Conservation (phyloP, 2,329 filamentous ascomycete genomes). For the Aspergillus arachidicola region DNA sequence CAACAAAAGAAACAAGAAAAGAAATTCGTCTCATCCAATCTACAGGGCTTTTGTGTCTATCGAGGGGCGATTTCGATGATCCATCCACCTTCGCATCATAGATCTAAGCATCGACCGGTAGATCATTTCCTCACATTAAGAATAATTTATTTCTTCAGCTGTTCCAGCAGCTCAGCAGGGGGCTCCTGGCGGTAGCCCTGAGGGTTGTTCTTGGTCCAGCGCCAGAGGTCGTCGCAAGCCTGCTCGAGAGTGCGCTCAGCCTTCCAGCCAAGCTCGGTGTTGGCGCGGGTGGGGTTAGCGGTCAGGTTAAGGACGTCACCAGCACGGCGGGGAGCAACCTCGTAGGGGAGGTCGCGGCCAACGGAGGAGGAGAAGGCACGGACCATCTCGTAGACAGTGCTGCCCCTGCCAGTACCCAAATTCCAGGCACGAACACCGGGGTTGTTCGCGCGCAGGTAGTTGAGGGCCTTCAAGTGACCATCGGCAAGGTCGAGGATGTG, state of each 20-base stretch:
- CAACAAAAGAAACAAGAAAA: slow-evolving; percentile 22
- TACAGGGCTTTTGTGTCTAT: slow-evolving; percentile 18
- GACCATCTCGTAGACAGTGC: slow-evolving; percentile 97
- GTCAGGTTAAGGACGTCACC: slow-evolving; percentile 96
- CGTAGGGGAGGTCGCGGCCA: slow-evolving; percentile 81
- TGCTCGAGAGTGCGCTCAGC: slow-evolving; percentile 88
- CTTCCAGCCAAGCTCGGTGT: slow-evolving; percentile 89
- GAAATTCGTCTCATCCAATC: slow-evolving; percentile 41
- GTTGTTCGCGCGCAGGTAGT: slow-evolving; percentile 54
- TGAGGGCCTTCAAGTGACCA: slow-evolving; percentile 69
- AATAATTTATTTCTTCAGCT: slow-evolving; percentile 40
- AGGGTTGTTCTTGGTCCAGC: slow-evolving; percentile 96
- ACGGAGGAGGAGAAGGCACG: slow-evolving; percentile 88
- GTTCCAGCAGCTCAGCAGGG: slow-evolving; percentile 76
- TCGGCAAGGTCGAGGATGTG: slow-evolving; percentile 54
- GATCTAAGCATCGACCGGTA: background rate
- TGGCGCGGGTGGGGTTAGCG: slow-evolving; percentile 83
- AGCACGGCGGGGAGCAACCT: slow-evolving; percentile 77
- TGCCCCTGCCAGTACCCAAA: slow-evolving; percentile 88
- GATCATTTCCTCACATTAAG: slow-evolving; percentile 1
- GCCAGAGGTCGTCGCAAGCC: slow-evolving; percentile 92
- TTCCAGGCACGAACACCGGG: slow-evolving; percentile 97
- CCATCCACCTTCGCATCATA: background rate
- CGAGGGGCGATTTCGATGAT: slow-evolving; percentile 1
- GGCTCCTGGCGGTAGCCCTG: slow-evolving; percentile 91